Evolutionary conservation across 495 filamentous ascomycete genomes (phyloP).

Genomic region (Penicillium robsamsonii): DNA sequence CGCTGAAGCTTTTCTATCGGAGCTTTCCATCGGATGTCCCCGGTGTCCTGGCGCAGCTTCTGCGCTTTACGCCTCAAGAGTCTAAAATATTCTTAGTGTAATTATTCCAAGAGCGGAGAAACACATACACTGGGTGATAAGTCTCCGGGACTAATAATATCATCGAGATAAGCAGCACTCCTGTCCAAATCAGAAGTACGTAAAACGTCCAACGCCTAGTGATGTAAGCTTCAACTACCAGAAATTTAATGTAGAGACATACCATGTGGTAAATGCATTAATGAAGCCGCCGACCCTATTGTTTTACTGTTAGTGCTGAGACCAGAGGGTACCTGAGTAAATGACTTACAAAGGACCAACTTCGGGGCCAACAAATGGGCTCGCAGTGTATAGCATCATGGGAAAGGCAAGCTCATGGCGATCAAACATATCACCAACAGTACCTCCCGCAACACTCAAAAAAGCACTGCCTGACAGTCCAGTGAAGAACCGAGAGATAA

Average conservation of each 20-base stretch:
- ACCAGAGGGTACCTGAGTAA: constrained; percentile 36
- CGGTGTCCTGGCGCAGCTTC: constrained; percentile 69
- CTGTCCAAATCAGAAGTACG: constrained; percentile 79
- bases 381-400: constrained; percentile 78
- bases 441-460: constrained; percentile 84
- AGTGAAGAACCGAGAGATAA: constrained; percentile 79
- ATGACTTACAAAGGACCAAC: constrained; percentile 43
- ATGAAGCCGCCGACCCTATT: constrained; percentile 64
- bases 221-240: constrained; percentile 13
- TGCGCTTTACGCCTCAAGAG: constrained; percentile 74
- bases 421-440: constrained; percentile 84
- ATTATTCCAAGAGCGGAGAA: neutral
- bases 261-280: constrained; percentile 74
- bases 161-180: constrained; percentile 58
- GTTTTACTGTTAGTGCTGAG: constrained; percentile 2
- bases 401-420: constrained; percentile 69
- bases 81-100: constrained; percentile 42
- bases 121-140: constrained; percentile 66
- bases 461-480: constrained; percentile 87
- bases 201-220: constrained; percentile 84
- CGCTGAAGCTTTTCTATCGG: constrained; percentile 76
- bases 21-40: constrained; percentile 71
- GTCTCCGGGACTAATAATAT: constrained; percentile 83
- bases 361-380: constrained; percentile 71
- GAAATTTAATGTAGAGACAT: constrained; percentile 8